Base-by-base conservation (phyloP, 1,284 basidiomycete species). In the Abortiporus biennis region DNA sequence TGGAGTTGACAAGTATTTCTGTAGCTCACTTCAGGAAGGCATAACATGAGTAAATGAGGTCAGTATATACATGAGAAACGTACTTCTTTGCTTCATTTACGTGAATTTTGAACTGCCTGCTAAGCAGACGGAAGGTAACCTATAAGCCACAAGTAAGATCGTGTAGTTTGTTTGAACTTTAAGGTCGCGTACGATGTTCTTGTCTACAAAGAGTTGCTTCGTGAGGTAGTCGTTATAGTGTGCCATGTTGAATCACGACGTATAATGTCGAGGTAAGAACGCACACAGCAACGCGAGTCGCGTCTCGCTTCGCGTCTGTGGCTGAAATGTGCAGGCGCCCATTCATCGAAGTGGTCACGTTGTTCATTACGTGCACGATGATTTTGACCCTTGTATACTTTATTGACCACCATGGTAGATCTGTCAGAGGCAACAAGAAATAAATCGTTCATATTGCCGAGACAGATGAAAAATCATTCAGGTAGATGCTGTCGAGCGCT, bases 121-220 rank as follows among this genome's bases (percentile, higher is more conserved):
- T 87, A 39, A 88, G 66, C 3, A 76, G 78, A 27, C 85, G 73
- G 57, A 76, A 88, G 4, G 85, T 87, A 44, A 88, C 82, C 85
- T 87, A 38, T 25, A n/a, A n/a, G n/a, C n/a, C n/a, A n/a, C n/a
- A n/a, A n/a, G 34, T 9, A 32, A 30, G 17, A 15, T 20, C 15
- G 35, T 13, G 36, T 42, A 22, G 15, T 38, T 34, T 22, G 27
- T 22, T 16, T 21, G 9, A 33, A 44, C n/a, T 32, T 16, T 34
- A 27, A 32, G 3, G 6, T 20, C 16, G 59, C 79, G 29, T 55
- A 84, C 84, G 42, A 85, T 70, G 46, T 72, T 80, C 52, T 69
- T 74, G 31, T 78, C 71, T 25, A 82, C 76, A 37, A 72, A 69
- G 16, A 85, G 56, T 42, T 84, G 74, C 50, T 83, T 82, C 13